A percentile compares a stretch with the other conserved stretches of the same genome.
Evolutionary conservation across 2,329 filamentous ascomycete species (phyloP).

Genomic region (Aspergillus hortae): DNA sequence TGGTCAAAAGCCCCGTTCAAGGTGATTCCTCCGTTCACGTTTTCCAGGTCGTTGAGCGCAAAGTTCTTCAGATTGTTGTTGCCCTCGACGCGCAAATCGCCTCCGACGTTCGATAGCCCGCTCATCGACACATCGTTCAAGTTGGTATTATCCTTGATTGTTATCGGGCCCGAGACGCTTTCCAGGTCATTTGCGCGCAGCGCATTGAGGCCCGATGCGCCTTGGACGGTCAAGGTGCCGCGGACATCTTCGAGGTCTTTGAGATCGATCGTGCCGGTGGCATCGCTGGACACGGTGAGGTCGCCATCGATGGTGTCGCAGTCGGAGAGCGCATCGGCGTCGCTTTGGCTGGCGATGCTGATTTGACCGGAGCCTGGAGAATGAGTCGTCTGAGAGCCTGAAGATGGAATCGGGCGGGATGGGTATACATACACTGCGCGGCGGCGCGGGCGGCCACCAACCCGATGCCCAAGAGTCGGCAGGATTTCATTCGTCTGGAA

Average conservation of each 20-base stretch:
- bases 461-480: not conserved
- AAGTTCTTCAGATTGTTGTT: conserved; percentile 20
- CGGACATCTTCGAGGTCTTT: conserved; percentile 34
- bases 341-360: conserved; percentile 39
- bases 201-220: conserved; percentile 12
- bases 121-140: conserved; percentile 18
- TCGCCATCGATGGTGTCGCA: conserved; percentile 41
- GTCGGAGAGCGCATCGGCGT: conserved; percentile 28
- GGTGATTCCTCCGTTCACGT: conserved; percentile 20
- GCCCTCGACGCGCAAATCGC: conserved; percentile 17
- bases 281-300: conserved; percentile 36
- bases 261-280: conserved; percentile 37
- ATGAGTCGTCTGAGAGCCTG: not conserved
- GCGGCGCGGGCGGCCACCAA: not conserved
- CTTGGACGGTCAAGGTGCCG: conserved; percentile 20
- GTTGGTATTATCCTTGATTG: conserved; percentile 15
- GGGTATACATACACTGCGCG: not conserved
- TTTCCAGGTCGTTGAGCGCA: conserved; percentile 18
- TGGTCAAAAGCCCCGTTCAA: conserved; percentile 21
- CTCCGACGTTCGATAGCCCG: conserved; percentile 14
- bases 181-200: conserved; percentile 19
- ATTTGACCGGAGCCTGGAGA: conserved; percentile 37
- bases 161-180: conserved; percentile 16
- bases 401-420: not conserved
- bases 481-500: not conserved